Evolutionary conservation across 208 protist genomes (phyloP).

Genomic region (Trypanosoma mega): DNA sequence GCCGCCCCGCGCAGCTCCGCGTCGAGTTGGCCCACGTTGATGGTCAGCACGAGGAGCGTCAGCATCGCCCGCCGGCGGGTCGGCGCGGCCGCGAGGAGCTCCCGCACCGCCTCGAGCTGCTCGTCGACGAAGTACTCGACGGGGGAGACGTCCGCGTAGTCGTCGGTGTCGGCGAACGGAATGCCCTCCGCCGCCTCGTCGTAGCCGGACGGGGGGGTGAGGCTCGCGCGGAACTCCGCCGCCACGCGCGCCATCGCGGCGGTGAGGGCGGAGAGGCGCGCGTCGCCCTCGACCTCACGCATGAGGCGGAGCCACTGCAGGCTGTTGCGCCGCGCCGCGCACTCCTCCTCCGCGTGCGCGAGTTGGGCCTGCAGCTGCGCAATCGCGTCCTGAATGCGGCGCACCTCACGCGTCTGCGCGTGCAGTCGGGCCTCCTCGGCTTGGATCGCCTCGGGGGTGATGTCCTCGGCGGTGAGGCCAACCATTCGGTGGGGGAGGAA

Average conservation of each 20-base stretch:
- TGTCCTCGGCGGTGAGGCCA: slow-evolving; percentile 36
- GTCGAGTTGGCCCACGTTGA: slow-evolving; percentile 42
- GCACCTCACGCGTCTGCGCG: slow-evolving; percentile 52
- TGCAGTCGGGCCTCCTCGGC: slow-evolving; percentile 31
- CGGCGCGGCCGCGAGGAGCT: slow-evolving; percentile 23
- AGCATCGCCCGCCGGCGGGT: slow-evolving; percentile 47
- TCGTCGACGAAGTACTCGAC: slow-evolving; percentile 64
- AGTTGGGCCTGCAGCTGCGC: slow-evolving; percentile 68
- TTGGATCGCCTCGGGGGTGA: slow-evolving; percentile 43
- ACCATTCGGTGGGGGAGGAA: too few species aligned
- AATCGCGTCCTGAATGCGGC: slow-evolving; percentile 44
- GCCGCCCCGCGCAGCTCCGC: slow-evolving; percentile 39
- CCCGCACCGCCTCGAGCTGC: slow-evolving; percentile 24
- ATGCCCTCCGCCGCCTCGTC: slow-evolving; percentile 30
- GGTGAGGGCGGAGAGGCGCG: slow-evolving; percentile 37
- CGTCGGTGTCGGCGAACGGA: slow-evolving; percentile 69
- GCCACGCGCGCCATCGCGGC: slow-evolving; percentile 28
- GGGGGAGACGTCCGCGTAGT: slow-evolving; percentile 71
- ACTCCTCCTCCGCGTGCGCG: slow-evolving; percentile 60
- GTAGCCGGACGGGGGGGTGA: slow-evolving; percentile 52
- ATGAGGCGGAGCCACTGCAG: slow-evolving; percentile 83
- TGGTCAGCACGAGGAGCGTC: slow-evolving; percentile 63
- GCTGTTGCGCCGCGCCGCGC: slow-evolving; percentile 59
- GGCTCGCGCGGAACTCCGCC: slow-evolving; percentile 37
- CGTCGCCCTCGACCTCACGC: slow-evolving; percentile 50